Conservation (phyloP, 176 grass and related monocot species). For the Secale cereale region DNA sequence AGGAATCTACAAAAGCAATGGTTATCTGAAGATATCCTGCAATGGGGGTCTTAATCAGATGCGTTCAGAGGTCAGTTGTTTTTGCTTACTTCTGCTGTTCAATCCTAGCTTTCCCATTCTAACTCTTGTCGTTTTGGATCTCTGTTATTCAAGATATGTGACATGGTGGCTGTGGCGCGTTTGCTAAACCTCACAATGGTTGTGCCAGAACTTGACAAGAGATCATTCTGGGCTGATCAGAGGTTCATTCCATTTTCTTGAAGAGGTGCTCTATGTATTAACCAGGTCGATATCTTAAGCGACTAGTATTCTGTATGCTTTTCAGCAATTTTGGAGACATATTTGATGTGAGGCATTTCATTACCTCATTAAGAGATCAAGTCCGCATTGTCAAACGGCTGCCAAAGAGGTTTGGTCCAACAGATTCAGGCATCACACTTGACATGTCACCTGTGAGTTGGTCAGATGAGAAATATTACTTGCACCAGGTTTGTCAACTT, state of each 20-base stretch:
- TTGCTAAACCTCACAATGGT: conserved; percentile 88
- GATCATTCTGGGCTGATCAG: conserved; percentile 93
- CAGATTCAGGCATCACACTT: conserved; percentile 34
- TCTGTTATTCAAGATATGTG: conserved; percentile 68
- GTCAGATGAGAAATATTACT: conserved; percentile 98
- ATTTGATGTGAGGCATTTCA: conserved; percentile 92
- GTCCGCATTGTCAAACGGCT: conserved; percentile 73
- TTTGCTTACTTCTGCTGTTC: background rate
- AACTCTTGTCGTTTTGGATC: conserved; percentile 2
- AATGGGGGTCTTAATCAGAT: conserved; percentile 98
- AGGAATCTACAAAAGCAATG: conserved; percentile 90
- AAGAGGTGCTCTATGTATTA: background rate
- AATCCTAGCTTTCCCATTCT: background rate
- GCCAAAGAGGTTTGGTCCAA: conserved; percentile 50
- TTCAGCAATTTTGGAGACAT: conserved; percentile 86
- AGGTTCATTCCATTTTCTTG: conserved; percentile 51
- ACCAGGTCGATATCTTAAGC: conserved; percentile 14
- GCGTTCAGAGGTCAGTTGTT: conserved; percentile 71
- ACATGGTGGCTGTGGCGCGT: conserved; percentile 85
- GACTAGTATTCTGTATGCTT: background rate
- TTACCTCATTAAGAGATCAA: conserved; percentile 76
- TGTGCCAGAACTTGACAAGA: conserved; percentile 89
- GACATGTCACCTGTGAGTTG: conserved; percentile 85
- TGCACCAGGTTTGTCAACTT: conserved; percentile 71
- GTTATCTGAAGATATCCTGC: conserved; percentile 90